A percentile compares a stretch with the other conserved stretches of the same genome.
Evolutionary conservation across 331 rosid species (phyloP).

Genomic region (Prunus yedoensis): DNA sequence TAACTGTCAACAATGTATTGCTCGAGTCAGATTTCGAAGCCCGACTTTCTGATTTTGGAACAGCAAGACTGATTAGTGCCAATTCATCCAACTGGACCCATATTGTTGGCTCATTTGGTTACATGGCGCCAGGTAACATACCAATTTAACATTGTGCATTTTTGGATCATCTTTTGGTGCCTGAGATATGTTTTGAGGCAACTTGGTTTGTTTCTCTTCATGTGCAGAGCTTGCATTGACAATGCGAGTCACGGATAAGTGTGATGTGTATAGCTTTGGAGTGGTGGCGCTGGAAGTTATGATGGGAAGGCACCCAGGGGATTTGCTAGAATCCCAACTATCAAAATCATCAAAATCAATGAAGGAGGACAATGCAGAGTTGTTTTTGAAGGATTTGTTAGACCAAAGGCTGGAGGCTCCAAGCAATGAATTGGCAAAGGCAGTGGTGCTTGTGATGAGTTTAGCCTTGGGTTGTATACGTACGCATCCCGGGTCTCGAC

Average conservation of each 20-base stretch:
- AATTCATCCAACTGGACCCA: conserved; percentile 54
- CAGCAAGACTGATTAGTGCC: conserved; percentile 44
- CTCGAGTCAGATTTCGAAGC: conserved; percentile 45
- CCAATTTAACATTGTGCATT: too few species aligned
- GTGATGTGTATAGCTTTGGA: conserved; percentile 62
- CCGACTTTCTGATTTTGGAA: conserved; percentile 59
- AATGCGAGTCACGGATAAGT: conserved; percentile 47
- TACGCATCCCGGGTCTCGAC: conserved; percentile 40
- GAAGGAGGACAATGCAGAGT: conserved; percentile 15
- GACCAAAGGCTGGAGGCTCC: conserved; percentile 52
- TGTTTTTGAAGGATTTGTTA: conserved; percentile 40
- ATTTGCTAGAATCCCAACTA: conserved; percentile 22
- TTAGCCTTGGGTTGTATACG: conserved; percentile 46
- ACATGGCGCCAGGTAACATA: conserved; percentile 68
- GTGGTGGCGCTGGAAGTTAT: conserved; percentile 53
- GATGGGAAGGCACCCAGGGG: conserved; percentile 63
- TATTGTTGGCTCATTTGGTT: conserved; percentile 61
- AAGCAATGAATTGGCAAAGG: conserved; percentile 17
- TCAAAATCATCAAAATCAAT: conserved; percentile 24
- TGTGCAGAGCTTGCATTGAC: conserved; percentile 54
- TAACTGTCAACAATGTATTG: conserved; percentile 53
- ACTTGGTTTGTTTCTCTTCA: not conserved
- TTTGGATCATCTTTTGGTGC: not conserved
- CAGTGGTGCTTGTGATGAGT: conserved; percentile 31
- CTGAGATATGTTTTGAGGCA: not conserved